Base-by-base conservation (phyloP, 805 yeast species). In the Candida ortonii region DNA sequence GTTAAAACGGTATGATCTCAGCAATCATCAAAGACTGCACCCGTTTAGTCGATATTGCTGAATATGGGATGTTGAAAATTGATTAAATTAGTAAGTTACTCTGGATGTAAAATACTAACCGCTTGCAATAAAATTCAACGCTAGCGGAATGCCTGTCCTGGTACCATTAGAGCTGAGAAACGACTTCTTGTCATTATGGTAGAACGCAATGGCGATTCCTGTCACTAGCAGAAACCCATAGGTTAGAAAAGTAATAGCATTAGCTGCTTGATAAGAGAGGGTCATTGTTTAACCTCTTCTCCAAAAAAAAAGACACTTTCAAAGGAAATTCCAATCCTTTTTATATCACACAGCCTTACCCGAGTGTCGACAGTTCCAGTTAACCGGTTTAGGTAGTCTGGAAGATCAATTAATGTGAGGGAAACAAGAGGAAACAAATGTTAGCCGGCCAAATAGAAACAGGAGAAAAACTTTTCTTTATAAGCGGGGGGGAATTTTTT, bases 71-170 rank as follows among this genome's bases (percentile, higher is more conserved):
- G 42, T 33, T 45, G 47, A 34, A 44, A 34, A 29, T 32, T 26
- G 28, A 40, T 30, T 34, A 40, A 36, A 36, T 30, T 33, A 22
- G 24, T 20, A 22, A 24, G 14, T 9, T 7, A 16, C 11, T 19
- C 24, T 15, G 16, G 17, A 25, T 30, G 34, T 33, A 25, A 22
- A 12, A 55, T 59, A 80, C 84, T 65, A 68, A 74, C 95, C 95
- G 47, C 94, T 80, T 32, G 97, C 97, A 35, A 89, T 77, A 56
- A 89, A 89, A 58, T 89, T 89, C 41, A 89, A 67, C 2, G 96
- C 84, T 48, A 89, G 65, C 1, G 96, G 95, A 11, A 86, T 21
- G 17, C 87, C 94, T 27, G 69, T 69, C 50, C 84, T 89, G 1
- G 95, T 78, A 9, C 93, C 81, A 61, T 88, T 85, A 3, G 89